Evolutionary conservation across 345 rosid genomes (phyloP).

Genomic region (Salix dunnii): DNA sequence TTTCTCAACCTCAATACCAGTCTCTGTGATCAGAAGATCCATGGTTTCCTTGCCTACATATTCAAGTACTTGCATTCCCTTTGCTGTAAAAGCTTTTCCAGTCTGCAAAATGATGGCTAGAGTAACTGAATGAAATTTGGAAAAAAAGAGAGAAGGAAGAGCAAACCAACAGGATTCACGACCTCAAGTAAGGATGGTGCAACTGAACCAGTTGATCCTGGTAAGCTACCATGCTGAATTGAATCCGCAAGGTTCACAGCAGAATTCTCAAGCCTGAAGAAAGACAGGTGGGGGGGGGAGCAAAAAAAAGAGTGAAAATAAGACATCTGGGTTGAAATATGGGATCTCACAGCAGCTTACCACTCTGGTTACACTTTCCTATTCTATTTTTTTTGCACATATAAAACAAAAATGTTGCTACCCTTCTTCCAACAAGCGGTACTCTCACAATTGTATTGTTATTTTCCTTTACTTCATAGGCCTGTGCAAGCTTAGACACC

Average conservation of each 20-base stretch:
- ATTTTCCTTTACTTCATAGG: not conserved
- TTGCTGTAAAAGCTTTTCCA: conserved; percentile 87
- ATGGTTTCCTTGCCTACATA: conserved; percentile 90
- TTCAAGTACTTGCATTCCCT: conserved; percentile 98
- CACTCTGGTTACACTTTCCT: not conserved
- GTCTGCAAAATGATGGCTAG: conserved; percentile 44
- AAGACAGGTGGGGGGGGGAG: not conserved
- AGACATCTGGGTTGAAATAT: not conserved
- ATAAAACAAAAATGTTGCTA: not conserved
- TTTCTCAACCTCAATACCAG: conserved; percentile 72
- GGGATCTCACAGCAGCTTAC: not conserved
- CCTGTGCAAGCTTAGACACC: not conserved
- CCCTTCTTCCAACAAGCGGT: not conserved
- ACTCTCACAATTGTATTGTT: not conserved
- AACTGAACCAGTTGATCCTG: conserved; percentile 56
- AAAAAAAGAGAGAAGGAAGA: conserved; percentile 14
- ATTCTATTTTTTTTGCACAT: no score
- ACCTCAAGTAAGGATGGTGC: conserved; percentile 93
- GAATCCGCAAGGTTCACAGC: conserved; percentile 59
- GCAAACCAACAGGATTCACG: not conserved
- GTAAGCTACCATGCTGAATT: conserved; percentile 64
- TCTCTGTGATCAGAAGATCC: conserved; percentile 83
- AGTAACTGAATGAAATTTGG: conserved; percentile 8
- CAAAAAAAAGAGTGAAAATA: not conserved
- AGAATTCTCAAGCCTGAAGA: conserved; percentile 72